Base-by-base conservation (phyloP, 352 stramenopile species). In the Phytophthora multivora region DNA sequence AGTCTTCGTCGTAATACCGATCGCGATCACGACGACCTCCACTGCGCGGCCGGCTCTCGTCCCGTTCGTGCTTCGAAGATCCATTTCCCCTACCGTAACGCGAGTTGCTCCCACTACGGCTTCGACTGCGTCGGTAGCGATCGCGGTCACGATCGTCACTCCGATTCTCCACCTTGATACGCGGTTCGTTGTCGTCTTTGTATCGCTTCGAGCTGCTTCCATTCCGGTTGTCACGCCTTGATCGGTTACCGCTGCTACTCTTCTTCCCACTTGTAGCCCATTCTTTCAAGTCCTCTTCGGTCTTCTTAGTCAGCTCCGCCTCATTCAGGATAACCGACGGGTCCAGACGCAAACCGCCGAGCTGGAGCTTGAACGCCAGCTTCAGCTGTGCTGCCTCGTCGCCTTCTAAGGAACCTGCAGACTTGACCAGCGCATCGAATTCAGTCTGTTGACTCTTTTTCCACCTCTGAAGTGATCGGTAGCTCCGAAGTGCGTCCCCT, bases 401-500 rank as follows among this genome's bases (percentile, higher is more conserved):
- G 3, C 66, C 67, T 40, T 77, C 74, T 16, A 60, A 43, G 4
- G 59, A 47, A 4, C 53, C 66, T 0, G 61, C 49, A 11, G 73
- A 79, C 4, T 71, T 73, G 3, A 80, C 58, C 18, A 94, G 36
- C 3, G 56, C 55, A 12, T 94, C 77, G 56, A 91, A 92, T 43
- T 87, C 75, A 10, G 54, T 68, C 26, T 77, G 70, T 51, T 94
- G 85, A 7, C 56, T 74, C 51, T 77, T 80, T 33, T 91, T 94
- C 85, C 85, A 94, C 21, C 73, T 72, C 12, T 76, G 66, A 23
- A 94, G 55, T 15, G 69, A 55, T 40, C 79, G 77, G 46, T 91
- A 87, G 26, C 80, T 83, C 28, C 76, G 80, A 58, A 94, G 46
- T 13, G 86, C 82, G 18, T 82, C 63, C 74, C 84, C 84, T 91